Percentiles rank a stretch among this genome's conserved stretches.
Evolutionary conservation across 305 asterid genomes (phyloP).

Genomic region (Plantago coronopus): DNA sequence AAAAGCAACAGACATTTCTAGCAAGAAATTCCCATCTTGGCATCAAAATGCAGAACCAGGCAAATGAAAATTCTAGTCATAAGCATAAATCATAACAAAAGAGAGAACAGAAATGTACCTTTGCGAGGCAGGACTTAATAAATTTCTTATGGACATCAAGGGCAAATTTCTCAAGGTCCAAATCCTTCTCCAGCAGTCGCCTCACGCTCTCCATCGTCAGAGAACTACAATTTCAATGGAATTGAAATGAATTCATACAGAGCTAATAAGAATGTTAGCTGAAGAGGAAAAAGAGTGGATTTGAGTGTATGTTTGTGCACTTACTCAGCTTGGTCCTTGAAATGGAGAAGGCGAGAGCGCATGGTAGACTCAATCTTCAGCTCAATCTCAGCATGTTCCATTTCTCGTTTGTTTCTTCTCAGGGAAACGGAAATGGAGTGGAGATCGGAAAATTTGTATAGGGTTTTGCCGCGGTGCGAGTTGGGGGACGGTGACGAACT

Average conservation of each 20-base stretch:
- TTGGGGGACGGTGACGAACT: too few relatives aligned
- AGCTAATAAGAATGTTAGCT: neutral
- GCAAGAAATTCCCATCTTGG: too few relatives aligned
- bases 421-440: too few relatives aligned
- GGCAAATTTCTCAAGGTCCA: conserved; percentile 1
- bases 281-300: neutral
- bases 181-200: conserved; percentile 2
- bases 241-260: neutral
- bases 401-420: too few relatives aligned
- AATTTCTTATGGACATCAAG: conserved; percentile 1
- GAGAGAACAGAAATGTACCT: neutral
- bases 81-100: too few relatives aligned
- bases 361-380: neutral
- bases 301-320: neutral
- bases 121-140: neutral
- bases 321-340: conserved; percentile 3
- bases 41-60: too few relatives aligned
- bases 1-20: too few relatives aligned
- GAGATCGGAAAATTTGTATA: too few relatives aligned
- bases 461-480: too few relatives aligned
- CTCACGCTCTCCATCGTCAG: neutral
- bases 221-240: neutral
- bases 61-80: neutral
- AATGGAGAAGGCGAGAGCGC: conserved; percentile 3
- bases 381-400: neutral